phyloP scores from a whole-genome alignment of 192 early-diverging fungal species.

The Borealophlyctis nickersoniae region DNA sequence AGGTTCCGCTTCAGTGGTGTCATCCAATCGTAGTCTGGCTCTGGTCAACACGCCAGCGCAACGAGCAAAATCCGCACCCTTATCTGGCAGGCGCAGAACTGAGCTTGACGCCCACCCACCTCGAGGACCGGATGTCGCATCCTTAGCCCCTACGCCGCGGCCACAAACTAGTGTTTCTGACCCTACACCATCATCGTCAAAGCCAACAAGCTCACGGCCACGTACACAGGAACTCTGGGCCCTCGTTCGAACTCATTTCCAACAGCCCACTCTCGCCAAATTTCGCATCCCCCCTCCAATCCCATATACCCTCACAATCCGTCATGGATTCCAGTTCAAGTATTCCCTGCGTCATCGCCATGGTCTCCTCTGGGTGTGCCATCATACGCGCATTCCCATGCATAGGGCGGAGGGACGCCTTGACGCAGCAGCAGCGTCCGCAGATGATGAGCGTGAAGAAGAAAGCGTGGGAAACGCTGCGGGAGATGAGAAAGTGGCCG shows the following conservation, averaged over 20 bases:
- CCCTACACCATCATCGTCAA: too few relatives aligned
- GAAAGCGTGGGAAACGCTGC: slow-evolving; percentile 11
- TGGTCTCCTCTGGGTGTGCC: slow-evolving; percentile 10
- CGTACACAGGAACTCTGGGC: slow-evolving; percentile 16
- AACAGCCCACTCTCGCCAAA: not conserved
- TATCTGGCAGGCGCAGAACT: too few relatives aligned
- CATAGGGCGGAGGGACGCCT: slow-evolving; percentile 25
- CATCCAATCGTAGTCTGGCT: too few relatives aligned
- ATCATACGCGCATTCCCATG: slow-evolving; percentile 28
- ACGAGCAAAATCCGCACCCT: too few relatives aligned
- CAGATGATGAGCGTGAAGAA: slow-evolving; percentile 14
- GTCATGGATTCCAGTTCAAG: slow-evolving; percentile 34
- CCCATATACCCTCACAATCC: slow-evolving; percentile 34
- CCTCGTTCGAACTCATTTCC: slow-evolving; percentile 6
- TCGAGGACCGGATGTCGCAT: too few relatives aligned
- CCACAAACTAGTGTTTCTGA: too few relatives aligned
- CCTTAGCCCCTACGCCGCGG: too few relatives aligned
- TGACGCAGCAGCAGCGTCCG: not conserved
- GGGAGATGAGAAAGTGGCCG: not conserved
- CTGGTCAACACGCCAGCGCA: too few relatives aligned
- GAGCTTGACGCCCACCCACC: too few relatives aligned
- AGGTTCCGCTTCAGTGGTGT: too few relatives aligned
- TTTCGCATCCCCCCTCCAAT: slow-evolving; percentile 10
- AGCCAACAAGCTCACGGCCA: too few relatives aligned
- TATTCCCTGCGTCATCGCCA: slow-evolving; percentile 24